Conservation (phyloP, 176 grass and related monocot genomes). For the Ananas comosus region DNA sequence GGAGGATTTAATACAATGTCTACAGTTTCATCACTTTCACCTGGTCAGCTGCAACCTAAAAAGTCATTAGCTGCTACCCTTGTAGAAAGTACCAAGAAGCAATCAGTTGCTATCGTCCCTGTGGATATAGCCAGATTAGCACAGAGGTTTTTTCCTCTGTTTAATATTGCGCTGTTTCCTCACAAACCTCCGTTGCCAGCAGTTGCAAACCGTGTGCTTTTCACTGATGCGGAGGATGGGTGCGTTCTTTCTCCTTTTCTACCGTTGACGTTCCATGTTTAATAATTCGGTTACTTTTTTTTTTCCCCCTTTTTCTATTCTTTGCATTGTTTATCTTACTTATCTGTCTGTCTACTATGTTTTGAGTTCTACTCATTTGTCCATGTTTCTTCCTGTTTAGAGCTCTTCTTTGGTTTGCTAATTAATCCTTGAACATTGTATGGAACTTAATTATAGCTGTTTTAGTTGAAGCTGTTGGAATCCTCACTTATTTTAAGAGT, state of each 20-base stretch:
- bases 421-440: too few species aligned
- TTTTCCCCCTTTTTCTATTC: not conserved
- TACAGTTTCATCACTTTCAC: conserved; percentile 26
- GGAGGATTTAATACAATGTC: conserved; percentile 23
- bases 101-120: conserved; percentile 64
- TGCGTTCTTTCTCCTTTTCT: conserved; percentile 23
- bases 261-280: not conserved
- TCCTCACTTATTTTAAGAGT: too few species aligned
- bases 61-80: conserved; percentile 87
- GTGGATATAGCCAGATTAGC: conserved; percentile 64
- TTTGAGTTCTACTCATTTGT: not conserved
- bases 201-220: conserved; percentile 61
- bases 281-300: conserved; percentile 7
- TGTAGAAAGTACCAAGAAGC: conserved; percentile 62
- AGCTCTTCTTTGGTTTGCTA: too few species aligned
- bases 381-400: not conserved
- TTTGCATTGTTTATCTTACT: conserved; percentile 1
- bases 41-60: conserved; percentile 46
- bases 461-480: too few species aligned
- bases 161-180: conserved; percentile 61
- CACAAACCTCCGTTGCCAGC: conserved; percentile 66
- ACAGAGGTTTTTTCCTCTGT: conserved; percentile 48
- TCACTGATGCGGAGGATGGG: conserved; percentile 97
- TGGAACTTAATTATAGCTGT: too few species aligned
- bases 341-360: not conserved